Evolutionary conservation across 2,329 filamentous ascomycete genomes (phyloP), one percentile per base, ranked within the genome.

Genomic region (Raffaelea deltoideospora): DNA sequence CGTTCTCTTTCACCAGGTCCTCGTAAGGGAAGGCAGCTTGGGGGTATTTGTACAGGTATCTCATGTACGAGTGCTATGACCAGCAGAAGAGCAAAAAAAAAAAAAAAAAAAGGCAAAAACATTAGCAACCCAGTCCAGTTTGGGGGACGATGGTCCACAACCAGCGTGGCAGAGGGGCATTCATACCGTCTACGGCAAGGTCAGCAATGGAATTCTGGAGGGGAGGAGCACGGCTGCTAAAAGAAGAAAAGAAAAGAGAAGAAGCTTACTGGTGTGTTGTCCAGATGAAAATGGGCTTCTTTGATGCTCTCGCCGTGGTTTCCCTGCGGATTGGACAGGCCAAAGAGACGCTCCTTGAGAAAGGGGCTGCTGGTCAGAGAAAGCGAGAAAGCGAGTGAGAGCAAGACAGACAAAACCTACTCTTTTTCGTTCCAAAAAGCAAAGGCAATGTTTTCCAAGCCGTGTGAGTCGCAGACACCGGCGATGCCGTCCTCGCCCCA

Each of bases 401-500:
- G 5, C 23, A 14, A n/a, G 13, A 9, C 13, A 23, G 19, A n/a
- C 24, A 18, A 30, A n/a, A 50, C 59, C 21, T 40, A 93, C 86
- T 96, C 88, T 63, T 95, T 76, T 57, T 86, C 87, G 55, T 96
- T 96, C 88, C 88, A 96, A 57, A 96, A 96, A 36, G 85, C 76
- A 65, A 96, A 95, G 4, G 82, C 84, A 56, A 96, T 80, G 57
- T 96, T 93, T 59, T 94, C 82, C 37, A 80, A 63, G 42, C 86
- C 86, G 54, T 96, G 88, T 14, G 83, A 85, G 55, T 95, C 87
- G 44, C 61, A 93, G 21, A 96, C 86, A 53, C 88, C 88, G 39
- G 88, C 86, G 59, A 96, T 96, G 44, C 88, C 88, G 54, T 96
- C 88, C 54, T 96, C 88, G 43, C 88, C 88, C 88, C 88, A 96